Conservation (phyloP, 2,329 filamentous ascomycete species). For the Colletotrichum sp. region DNA sequence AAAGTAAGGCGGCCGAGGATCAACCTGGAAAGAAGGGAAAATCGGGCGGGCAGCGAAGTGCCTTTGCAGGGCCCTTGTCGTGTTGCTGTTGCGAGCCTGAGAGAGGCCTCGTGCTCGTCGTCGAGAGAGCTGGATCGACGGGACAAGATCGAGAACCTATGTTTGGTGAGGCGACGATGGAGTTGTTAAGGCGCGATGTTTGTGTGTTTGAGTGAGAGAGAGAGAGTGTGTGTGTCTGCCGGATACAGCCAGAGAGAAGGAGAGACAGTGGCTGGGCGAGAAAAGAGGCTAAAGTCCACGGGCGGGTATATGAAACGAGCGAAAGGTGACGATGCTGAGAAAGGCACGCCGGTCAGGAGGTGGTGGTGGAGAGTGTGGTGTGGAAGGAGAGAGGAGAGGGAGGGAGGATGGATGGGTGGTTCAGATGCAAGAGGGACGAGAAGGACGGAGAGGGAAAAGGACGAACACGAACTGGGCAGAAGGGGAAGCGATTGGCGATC, state of each 20-base stretch:
- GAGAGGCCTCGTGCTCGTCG: background rate
- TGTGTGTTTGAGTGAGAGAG: background rate
- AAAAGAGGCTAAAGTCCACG: conserved; percentile 21
- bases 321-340: conserved; percentile 23
- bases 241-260: conserved; percentile 22
- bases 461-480: conserved; percentile 18
- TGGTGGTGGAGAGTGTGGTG: conserved; percentile 11
- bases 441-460: conserved; percentile 16
- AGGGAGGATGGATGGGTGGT: conserved; percentile 2
- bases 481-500: conserved; percentile 22
- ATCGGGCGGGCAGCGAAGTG: conserved; percentile 23
- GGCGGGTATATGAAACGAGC: conserved; percentile 31
- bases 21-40: conserved; percentile 60
- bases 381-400: conserved; percentile 7
- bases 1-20: conserved; percentile 56
- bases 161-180: background rate
- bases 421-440: conserved; percentile 4
- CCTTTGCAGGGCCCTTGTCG: conserved; percentile 22
- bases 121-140: conserved; percentile 1
- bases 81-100: conserved; percentile 7
- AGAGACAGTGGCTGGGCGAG: conserved; percentile 22
- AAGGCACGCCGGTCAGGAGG: conserved; percentile 22
- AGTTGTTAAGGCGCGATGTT: background rate
- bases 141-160: background rate
- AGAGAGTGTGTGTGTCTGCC: conserved; percentile 9